phyloP scores from a whole-genome alignment of 805 yeast species.

The Priceomyces melissophilus region DNA sequence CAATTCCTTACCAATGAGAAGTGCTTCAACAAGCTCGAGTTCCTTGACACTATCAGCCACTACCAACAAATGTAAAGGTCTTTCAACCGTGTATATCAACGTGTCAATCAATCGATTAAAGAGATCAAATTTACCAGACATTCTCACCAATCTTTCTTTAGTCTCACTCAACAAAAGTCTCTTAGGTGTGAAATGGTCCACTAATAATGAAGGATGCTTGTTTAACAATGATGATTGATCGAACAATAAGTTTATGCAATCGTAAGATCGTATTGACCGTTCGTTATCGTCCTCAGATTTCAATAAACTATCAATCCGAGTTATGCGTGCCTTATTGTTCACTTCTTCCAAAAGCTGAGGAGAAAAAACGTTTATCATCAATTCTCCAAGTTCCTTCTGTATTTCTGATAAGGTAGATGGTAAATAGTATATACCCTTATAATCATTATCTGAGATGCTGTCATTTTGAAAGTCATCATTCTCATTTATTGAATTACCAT shows the following conservation, averaged over 20 bases:
- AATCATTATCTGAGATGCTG: conserved; percentile 12
- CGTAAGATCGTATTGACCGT: conserved; percentile 12
- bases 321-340: conserved; percentile 18
- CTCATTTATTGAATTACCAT: conserved; percentile 2
- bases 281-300: conserved; percentile 13
- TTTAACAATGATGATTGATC: conserved; percentile 48
- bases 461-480: conserved; percentile 1
- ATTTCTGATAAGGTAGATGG: conserved; percentile 33
- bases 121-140: conserved; percentile 59
- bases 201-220: conserved; percentile 68
- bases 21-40: conserved; percentile 74
- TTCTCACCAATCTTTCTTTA: conserved; percentile 47
- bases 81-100: conserved; percentile 13
- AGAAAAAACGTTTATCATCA: conserved; percentile 27
- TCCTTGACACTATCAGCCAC: conserved; percentile 65
- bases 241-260: conserved; percentile 40
- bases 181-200: conserved; percentile 75
- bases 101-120: conserved; percentile 48
- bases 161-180: conserved; percentile 64
- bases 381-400: conserved; percentile 34
- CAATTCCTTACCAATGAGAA: conserved; percentile 67
- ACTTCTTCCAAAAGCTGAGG: conserved; percentile 23
- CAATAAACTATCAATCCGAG: conserved; percentile 37
- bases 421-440: conserved; percentile 26
- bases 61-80: conserved; percentile 32